These are phyloP conservation scores for Penicillium steckii DNA, from an alignment of 495 filamentous ascomycete species.

Conservation along the genomic window DNA sequence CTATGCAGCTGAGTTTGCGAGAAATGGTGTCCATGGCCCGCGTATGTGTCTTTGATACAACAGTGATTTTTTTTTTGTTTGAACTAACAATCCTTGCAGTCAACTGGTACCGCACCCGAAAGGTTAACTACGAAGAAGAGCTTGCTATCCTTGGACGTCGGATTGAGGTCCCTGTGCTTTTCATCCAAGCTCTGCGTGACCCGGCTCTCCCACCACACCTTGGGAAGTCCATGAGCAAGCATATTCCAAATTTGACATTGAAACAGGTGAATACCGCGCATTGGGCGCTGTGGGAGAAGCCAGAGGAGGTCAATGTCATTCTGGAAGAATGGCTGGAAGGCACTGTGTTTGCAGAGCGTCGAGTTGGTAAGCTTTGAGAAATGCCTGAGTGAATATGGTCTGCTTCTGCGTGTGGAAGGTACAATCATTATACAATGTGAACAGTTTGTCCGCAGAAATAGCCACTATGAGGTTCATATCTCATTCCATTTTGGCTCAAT, in stretches of 20 bases:
- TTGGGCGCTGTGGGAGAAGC: conserved; percentile 68
- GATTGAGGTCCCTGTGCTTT: conserved; percentile 68
- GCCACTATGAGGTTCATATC: no score
- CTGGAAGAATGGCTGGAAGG: conserved; percentile 49
- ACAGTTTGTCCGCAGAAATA: no score
- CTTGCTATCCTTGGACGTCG: conserved; percentile 43
- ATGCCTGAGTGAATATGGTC: no score
- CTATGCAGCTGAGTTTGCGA: conserved; percentile 67
- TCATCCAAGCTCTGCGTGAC: conserved; percentile 72
- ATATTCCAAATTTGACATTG: conserved; percentile 58
- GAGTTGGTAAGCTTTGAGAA: conserved; percentile 20
- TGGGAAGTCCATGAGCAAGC: conserved; percentile 64
- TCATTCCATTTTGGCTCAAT: no score
- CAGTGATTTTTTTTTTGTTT: background rate
- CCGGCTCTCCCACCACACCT: conserved; percentile 64
- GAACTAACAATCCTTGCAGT: conserved; percentile 32
- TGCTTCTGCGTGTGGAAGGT: no score
- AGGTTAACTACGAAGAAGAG: conserved; percentile 78
- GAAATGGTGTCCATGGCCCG: conserved; percentile 73
- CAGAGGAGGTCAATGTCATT: conserved; percentile 53
- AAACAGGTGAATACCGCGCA: conserved; percentile 61
- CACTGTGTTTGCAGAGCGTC: conserved; percentile 26
- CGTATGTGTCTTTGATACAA: conserved; percentile 43
- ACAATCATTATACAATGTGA: no score
- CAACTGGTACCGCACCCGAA: conserved; percentile 77